Evolutionary conservation across 2,329 filamentous ascomycete genomes (phyloP).

Genomic region (Magnaporthiopsis incrustans): DNA sequence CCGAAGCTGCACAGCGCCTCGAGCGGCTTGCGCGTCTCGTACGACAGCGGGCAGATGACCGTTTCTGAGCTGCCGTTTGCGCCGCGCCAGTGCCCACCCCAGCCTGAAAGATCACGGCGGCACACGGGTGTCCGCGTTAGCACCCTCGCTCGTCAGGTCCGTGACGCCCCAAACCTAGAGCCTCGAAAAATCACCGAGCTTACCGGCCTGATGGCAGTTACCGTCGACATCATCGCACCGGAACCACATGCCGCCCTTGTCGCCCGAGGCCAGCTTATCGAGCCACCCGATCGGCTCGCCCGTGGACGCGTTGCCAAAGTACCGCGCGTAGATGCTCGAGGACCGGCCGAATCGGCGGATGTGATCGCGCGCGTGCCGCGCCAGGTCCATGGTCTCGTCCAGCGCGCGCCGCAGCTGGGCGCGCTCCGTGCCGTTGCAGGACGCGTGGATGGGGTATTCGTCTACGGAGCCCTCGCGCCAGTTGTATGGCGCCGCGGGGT

Average conservation of each 20-base stretch:
- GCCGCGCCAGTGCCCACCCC: slow-evolving; percentile 62
- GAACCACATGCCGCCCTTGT: slow-evolving; percentile 51
- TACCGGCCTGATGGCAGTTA: slow-evolving; percentile 48
- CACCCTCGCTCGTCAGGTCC: background rate
- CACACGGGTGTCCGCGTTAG: background rate
- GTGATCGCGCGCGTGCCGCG: slow-evolving; percentile 54
- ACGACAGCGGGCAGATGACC: slow-evolving; percentile 60
- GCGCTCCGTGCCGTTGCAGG: slow-evolving; percentile 56
- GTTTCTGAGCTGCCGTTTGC: slow-evolving; percentile 57
- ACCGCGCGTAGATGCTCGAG: slow-evolving; percentile 54
- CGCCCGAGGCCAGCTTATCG: slow-evolving; percentile 48
- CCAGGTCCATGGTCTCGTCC: slow-evolving; percentile 49
- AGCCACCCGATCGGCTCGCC: slow-evolving; percentile 54
- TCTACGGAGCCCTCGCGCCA: slow-evolving; percentile 16
- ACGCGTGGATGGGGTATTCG: slow-evolving; percentile 47
- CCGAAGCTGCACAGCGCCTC: slow-evolving; percentile 53
- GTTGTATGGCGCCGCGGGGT: slow-evolving; percentile 6
- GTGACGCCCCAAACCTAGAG: background rate
- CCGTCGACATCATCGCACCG: slow-evolving; percentile 61
- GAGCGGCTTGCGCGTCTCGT: slow-evolving; percentile 46
- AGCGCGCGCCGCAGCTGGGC: slow-evolving; percentile 48
- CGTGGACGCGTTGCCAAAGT: slow-evolving; percentile 55
- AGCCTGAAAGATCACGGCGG: slow-evolving; percentile 34
- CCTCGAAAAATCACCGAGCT: background rate
- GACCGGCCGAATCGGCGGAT: slow-evolving; percentile 48